Evolutionary conservation across 352 stramenopile genomes (phyloP), one percentile per base, ranked within the genome.

Genomic region (Phytophthora fragariaefolia): DNA sequence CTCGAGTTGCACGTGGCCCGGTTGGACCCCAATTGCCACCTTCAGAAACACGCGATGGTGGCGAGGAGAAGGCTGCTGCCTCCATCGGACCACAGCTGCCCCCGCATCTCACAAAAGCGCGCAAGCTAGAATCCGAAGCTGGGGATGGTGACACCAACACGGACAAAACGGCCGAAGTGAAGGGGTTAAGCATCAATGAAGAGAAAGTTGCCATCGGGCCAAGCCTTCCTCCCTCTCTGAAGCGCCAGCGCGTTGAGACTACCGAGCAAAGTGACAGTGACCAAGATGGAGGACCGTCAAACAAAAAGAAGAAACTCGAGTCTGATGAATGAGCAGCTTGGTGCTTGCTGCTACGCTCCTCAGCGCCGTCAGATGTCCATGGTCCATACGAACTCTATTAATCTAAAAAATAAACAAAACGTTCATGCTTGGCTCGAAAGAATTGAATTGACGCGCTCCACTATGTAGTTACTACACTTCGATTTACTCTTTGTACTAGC

Each of bases 31-130:
- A 69, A 32, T 46, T 73, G 6, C 74, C 71, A 26, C 56, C 62
- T 36, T 2, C 27, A 55, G 30, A 49, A 52, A 7, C 27, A 30
- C 47, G n/a, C 32, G 45, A 56, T 30, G 51, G 8, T 5, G 17
- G 43, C 58, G 10, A 22, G 24, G 26, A 69, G 36, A 27, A 58
- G 2, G 40, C n/a, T 28, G 45, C 34, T 57, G 54, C 54, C 26
- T 73, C 74, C 0, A 92, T 92, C 64, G 83, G 86, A 4, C 86
- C 86, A 18, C 75, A 90, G 59, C 70, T 92, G 4, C 84, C 84
- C 0, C 73, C 72, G 6, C 73, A 91, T 32, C 47, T 86, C 12
- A 45, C 47, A n/a, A 32, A 46, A 65, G 32, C 45, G 57, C 58
- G 36, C 27, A 23, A 60, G 10, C 18, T 18, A 2, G 36, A 64